phyloP scores from a whole-genome alignment of 2,329 filamentous ascomycete genomes.

The Trichophyton verrucosum region DNA sequence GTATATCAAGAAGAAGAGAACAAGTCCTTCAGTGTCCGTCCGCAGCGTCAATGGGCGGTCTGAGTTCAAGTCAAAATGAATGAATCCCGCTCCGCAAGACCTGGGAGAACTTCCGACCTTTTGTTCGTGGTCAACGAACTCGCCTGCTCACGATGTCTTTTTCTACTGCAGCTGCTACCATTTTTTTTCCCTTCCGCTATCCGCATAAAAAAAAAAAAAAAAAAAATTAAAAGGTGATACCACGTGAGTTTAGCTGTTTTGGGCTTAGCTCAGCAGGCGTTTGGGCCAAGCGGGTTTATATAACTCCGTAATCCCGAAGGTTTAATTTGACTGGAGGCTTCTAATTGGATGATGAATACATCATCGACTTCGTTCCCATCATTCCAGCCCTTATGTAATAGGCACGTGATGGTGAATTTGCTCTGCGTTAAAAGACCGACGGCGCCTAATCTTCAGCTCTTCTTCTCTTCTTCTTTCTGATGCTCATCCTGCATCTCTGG shows the following conservation, averaged over 20 bases:
- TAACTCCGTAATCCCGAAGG: neutral
- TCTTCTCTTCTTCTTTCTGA: too few species aligned
- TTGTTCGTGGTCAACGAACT: neutral
- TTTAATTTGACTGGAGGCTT: too few species aligned
- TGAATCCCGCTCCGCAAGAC: neutral
- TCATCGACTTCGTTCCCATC: neutral
- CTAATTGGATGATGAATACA: neutral
- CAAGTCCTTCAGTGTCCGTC: neutral
- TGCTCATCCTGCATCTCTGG: too few species aligned
- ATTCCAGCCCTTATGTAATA: too few species aligned
- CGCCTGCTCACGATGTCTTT: neutral
- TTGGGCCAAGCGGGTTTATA: neutral
- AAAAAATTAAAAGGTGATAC: conserved; percentile 10
- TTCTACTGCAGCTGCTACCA: neutral
- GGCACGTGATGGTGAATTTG: too few species aligned
- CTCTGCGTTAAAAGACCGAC: too few species aligned
- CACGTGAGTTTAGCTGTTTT: conserved; percentile 6
- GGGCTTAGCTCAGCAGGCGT: conserved; percentile 1
- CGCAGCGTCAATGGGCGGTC: neutral
- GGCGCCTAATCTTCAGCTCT: too few species aligned
- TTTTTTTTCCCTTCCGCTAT: neutral
- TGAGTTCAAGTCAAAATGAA: neutral
- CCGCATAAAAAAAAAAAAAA: conserved; percentile 2
- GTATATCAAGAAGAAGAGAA: neutral
- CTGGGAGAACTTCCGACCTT: neutral